Base-by-base conservation (phyloP, 1,284 basidiomycete species). In the Austroboletus niveus region DNA sequence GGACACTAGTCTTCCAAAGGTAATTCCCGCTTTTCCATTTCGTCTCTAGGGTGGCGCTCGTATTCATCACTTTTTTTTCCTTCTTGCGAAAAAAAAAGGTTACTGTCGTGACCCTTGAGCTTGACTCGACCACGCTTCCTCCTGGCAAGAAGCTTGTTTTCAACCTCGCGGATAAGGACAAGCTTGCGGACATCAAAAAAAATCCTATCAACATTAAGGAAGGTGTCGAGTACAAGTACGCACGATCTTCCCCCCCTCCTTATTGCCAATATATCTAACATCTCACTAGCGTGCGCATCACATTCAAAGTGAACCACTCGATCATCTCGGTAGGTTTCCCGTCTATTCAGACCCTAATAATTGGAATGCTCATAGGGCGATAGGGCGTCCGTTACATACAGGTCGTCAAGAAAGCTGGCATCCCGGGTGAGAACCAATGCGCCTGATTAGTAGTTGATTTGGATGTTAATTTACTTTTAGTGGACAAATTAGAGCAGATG, bases 401-500 rank as follows among this genome's bases (percentile, higher is more conserved):
- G 69, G 74, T 92, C 43, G 92, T 92, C 53, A 93, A 92, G 71
- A 82, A 87, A 14, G 71, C 81, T 6, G 85, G 88, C 30, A 48
- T 93, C 31, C 81, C 71, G 71, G 86, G 89, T 88, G 55, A 55
- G 62, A 47, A 51, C 17, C 22, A 15, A 36, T 14, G 17, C 14
- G n/a, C 14, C 12, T 36, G 51, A 29, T 41, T 36, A 8, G 35
- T 46, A 14, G 29, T 43, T 48, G 45, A 40, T 40, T 11, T 24
- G 39, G 51, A 42, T 11, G 31, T 39, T 56, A 60, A 55, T 50
- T 44, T 45, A 43, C 34, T 27, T 45, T 42, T 49, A 92, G 92
- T 94, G 60, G 92, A 93, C 69, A 93, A 89, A 70, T 69, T 92
- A 64, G 92, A 94, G 62, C 82, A 90, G 64, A 95, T 95, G 93